Base-by-base conservation (phyloP, 305 asterid genomes). In the Euphrasia arctica region DNA sequence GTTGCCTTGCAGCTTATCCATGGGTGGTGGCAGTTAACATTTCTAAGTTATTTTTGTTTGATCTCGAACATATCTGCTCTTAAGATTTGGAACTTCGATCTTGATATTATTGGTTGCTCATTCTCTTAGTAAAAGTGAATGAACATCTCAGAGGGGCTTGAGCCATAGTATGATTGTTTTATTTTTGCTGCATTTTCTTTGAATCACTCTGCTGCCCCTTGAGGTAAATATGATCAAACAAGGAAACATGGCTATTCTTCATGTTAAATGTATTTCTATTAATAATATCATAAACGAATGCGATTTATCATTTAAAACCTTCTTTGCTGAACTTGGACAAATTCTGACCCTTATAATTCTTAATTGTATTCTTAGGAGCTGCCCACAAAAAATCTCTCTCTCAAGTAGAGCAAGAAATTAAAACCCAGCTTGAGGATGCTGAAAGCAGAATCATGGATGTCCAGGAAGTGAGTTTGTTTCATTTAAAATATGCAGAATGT, bases 371-470 rank as follows among this genome's bases (percentile, higher is more conserved):
- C 60, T 61, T 66, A 89, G 98, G 86, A 78, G 83, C 81, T 67
- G 75, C 78, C 57, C 85, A 81, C 64, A 77, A 66, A 72, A 83
- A 82, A 72, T 56, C 80, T 67, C 72, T 91, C 28, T 61, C 70
- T 68, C 91, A 80, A 72, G 79, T 78, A 68, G 88, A 89, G 80
- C 83, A 85, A 73, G 86, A 71, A 68, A 82, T 87, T 67, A 83
- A 77, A 74, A 79, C 64, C 64, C 82, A 85, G 69, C 78, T 91
- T 57, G 77, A 69, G 54, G 86, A 77, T 54, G 88, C 97, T 42
- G 84, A 87, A 75, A 89, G 81, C 80, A 87, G 83, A 82, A 72
- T 91, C 77, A 61, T 64, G 65, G 87, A 80, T 59, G 76, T 89
- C 56, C 88, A 81, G 63, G 77, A 82, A 63, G 98, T 87, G 66